Evolutionary conservation across 768 basidiomycete species (phyloP).

Genomic region (Rubroboletus pulcherrimus): DNA sequence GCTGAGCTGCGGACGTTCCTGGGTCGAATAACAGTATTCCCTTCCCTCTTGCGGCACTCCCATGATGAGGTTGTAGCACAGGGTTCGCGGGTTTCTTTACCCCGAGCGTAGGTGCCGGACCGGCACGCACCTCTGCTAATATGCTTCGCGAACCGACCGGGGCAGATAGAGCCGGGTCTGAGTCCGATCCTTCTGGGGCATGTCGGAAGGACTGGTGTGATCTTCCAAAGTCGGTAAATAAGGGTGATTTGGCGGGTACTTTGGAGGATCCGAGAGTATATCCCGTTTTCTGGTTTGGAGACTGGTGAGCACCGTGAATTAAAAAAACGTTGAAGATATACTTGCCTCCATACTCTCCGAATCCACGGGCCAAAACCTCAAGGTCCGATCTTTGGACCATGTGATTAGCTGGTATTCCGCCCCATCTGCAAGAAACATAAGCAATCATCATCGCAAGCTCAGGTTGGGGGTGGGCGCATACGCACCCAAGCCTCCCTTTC

Average conservation of each 20-base stretch:
- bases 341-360: constrained; percentile 63
- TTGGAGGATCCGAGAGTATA: constrained; percentile 31
- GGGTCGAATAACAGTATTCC: constrained; percentile 27
- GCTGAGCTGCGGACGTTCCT: constrained; percentile 31
- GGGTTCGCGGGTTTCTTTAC: constrained; percentile 23
- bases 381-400: constrained; percentile 87
- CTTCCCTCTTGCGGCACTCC: constrained; percentile 33
- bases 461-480: neutral
- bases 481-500: constrained; percentile 59
- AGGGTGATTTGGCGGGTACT: constrained; percentile 24
- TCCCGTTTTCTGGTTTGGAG: constrained; percentile 45
- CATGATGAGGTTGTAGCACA: constrained; percentile 32
- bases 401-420: constrained; percentile 62
- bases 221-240: constrained; percentile 22
- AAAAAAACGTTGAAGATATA: neutral
- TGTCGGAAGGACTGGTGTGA: constrained; percentile 50
- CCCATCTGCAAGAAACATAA: constrained; percentile 36
- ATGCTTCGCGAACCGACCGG: constrained; percentile 66
- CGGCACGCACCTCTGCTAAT: constrained; percentile 66
- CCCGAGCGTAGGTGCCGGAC: constrained; percentile 31
- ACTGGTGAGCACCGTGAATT: constrained; percentile 7
- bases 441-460: neutral
- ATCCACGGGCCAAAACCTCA: constrained; percentile 88
- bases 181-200: constrained; percentile 40
- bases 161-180: constrained; percentile 53